Conservation (phyloP, 768 basidiomycete species). For the Thelephora aurantiotincta region DNA sequence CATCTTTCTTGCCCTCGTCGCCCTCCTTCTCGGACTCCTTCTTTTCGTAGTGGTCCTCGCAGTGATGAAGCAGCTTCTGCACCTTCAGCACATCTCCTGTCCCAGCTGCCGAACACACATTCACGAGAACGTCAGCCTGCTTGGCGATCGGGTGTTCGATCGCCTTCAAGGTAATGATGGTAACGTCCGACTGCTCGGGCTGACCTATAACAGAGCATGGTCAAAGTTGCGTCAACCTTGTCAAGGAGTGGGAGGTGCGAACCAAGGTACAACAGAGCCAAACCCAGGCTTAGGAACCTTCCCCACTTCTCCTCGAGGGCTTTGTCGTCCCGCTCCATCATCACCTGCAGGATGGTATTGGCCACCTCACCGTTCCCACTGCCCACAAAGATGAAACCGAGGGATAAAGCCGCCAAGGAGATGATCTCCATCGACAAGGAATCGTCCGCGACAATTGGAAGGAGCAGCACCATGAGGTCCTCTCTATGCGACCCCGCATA, state of each 20-base stretch:
- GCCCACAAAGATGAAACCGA: conserved; percentile 93
- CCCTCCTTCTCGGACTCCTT: conserved; percentile 21
- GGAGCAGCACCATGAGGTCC: conserved; percentile 64
- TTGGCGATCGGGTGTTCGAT: conserved; percentile 88
- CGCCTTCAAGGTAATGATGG: conserved; percentile 83
- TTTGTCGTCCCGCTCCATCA: conserved; percentile 74
- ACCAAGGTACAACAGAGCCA: conserved; percentile 90
- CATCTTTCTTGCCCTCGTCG: conserved; percentile 43
- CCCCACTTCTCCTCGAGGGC: conserved; percentile 90
- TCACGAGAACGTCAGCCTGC: conserved; percentile 83
- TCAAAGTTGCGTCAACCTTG: background rate
- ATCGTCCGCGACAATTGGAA: conserved; percentile 77
- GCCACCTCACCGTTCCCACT: conserved; percentile 91
- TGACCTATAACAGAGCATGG: conserved; percentile 36
- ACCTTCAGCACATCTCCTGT: conserved; percentile 92
- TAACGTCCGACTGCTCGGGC: conserved; percentile 89
- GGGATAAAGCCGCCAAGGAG: conserved; percentile 70
- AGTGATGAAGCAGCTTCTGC: conserved; percentile 84
- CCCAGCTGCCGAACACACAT: conserved; percentile 89
- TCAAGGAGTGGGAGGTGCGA: conserved; percentile 10
- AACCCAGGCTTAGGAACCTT: conserved; percentile 75
- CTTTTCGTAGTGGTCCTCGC: conserved; percentile 75
- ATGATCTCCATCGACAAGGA: conserved; percentile 78
- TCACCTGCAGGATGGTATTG: conserved; percentile 73
- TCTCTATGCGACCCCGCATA: conserved; percentile 89